Evolutionary conservation across 352 stramenopile species (phyloP).

Genomic region (Aphanomyces invadans): DNA sequence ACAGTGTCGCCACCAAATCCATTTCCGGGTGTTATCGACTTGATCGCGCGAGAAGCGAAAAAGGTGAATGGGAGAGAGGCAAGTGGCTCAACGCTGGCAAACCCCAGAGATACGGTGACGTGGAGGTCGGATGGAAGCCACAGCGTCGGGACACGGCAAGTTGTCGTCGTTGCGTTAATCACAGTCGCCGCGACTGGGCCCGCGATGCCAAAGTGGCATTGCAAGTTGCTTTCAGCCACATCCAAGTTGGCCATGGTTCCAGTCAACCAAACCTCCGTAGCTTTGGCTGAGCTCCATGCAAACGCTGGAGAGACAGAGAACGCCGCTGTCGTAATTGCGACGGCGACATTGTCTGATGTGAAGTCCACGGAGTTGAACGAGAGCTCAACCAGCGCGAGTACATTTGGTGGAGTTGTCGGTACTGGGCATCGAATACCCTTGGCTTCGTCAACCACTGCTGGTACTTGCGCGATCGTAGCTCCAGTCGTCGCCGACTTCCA

Average conservation of each 20-base stretch:
- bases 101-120: neutral
- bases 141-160: neutral
- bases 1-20: neutral
- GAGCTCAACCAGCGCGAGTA: neutral
- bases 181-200: neutral
- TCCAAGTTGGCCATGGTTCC: neutral
- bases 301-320: neutral
- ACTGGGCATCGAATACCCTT: neutral
- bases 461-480: neutral
- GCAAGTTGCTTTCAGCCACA: neutral
- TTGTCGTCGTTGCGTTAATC: neutral
- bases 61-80: neutral
- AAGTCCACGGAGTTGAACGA: constrained; percentile 14
- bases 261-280: neutral
- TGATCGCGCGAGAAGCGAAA: no score
- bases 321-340: neutral
- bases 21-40: neutral
- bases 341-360: neutral
- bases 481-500: neutral
- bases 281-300: neutral
- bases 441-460: no score
- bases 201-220: constrained; percentile 12
- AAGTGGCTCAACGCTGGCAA: neutral
- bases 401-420: neutral
- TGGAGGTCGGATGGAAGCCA: neutral